Evolutionary conservation across 78 protist species (phyloP).

Genomic region (Dictyostelium capitatum): DNA sequence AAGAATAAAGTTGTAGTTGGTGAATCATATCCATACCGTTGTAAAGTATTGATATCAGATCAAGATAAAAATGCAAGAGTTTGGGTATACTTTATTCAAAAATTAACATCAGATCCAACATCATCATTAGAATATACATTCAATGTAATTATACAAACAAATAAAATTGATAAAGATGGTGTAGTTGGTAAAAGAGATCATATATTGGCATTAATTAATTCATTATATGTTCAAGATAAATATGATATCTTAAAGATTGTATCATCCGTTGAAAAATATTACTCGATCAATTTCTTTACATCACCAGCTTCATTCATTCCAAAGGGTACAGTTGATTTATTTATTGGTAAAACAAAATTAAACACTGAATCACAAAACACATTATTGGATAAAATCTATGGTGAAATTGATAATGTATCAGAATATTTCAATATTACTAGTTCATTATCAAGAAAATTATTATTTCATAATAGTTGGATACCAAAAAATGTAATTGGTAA

Average conservation of each 20-base stretch:
- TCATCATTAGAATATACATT: too few species aligned
- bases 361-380: not conserved
- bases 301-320: not conserved
- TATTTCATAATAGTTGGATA: not conserved
- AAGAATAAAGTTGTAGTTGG: not conserved
- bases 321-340: not conserved
- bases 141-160: too few species aligned
- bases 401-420: not conserved
- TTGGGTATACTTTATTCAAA: not conserved
- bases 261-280: too few species aligned
- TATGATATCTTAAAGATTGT: too few species aligned
- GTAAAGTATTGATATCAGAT: not conserved
- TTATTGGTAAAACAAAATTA: not conserved
- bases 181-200: too few species aligned
- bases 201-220: too few species aligned
- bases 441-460: conserved; percentile 1
- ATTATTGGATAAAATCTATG: conserved; percentile 4
- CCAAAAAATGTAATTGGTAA: not conserved
- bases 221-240: too few species aligned
- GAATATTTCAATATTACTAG: not conserved
- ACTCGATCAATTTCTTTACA: too few species aligned
- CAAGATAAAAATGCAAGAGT: not conserved
- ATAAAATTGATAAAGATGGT: too few species aligned
- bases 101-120: not conserved
- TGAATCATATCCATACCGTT: conserved; percentile 26